Conservation (phyloP, 2,329 filamentous ascomycete genomes). For the Dactylellina parvicollis region DNA sequence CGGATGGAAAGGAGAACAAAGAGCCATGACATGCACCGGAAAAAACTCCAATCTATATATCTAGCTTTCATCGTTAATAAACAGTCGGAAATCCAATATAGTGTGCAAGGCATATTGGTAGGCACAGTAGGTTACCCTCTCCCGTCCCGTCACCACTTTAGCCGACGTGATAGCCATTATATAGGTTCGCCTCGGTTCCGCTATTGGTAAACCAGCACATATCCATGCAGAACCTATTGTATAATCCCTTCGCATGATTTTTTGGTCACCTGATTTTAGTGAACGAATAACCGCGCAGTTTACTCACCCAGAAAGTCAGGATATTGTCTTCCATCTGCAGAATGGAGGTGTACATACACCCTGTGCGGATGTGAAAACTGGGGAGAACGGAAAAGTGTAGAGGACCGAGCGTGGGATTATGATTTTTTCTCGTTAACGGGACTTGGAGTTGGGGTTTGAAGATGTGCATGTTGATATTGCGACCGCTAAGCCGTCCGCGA, state of each 20-base stretch:
- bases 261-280: conserved; percentile 69
- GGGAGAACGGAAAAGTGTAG: conserved; percentile 59
- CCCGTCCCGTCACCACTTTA: conserved; percentile 62
- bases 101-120: no score
- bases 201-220: conserved; percentile 72
- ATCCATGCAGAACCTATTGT: conserved; percentile 68
- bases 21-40: conserved; percentile 68
- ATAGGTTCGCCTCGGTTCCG: conserved; percentile 73
- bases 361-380: conserved; percentile 59
- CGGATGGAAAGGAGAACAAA: conserved; percentile 64
- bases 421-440: no score
- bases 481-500: background rate
- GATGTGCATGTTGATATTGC: background rate
- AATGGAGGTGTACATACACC: conserved; percentile 59
- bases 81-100: no score
- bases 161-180: conserved; percentile 70
- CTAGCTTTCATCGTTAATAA: no score
- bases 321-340: conserved; percentile 62
- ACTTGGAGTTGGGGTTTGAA: conserved; percentile 16
- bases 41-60: no score
- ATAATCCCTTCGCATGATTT: conserved; percentile 66
- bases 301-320: conserved; percentile 72
- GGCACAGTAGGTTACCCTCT: no score
- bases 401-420: conserved; percentile 56
- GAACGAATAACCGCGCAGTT: conserved; percentile 74